Evolutionary conservation across 805 yeast species (phyloP).

Genomic region (Millerozyma miso): DNA sequence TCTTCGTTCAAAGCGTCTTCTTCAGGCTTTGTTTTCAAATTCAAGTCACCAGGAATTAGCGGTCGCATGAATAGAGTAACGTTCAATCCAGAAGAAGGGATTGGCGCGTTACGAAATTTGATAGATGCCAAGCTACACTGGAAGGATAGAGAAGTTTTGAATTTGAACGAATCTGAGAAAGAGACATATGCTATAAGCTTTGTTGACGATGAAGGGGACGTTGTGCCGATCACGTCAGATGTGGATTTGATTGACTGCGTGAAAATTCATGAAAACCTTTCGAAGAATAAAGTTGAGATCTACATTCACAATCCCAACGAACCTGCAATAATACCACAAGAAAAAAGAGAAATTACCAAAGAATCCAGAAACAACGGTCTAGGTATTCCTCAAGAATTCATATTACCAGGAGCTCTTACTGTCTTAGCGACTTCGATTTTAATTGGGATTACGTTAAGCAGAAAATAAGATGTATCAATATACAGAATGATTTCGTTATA

Average conservation of each 20-base stretch:
- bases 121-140: constrained; percentile 40
- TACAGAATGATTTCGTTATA: neutral
- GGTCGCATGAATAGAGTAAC: constrained; percentile 74
- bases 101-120: constrained; percentile 42
- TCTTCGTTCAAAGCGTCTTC: neutral
- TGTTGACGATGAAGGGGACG: constrained; percentile 79
- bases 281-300: constrained; percentile 63
- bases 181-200: constrained; percentile 65
- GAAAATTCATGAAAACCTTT: constrained; percentile 44
- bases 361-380: constrained; percentile 7
- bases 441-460: constrained; percentile 51
- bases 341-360: constrained; percentile 13
- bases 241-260: constrained; percentile 73
- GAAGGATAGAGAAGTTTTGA: constrained; percentile 32
- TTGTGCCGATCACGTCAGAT: constrained; percentile 71
- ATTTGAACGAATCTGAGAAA: constrained; percentile 8
- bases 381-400: constrained; percentile 56
- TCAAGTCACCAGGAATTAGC: constrained; percentile 59
- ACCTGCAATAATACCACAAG: constrained; percentile 19
- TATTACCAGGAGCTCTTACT: constrained; percentile 62
- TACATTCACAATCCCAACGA: constrained; percentile 66
- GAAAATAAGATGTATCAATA: constrained; percentile 22
- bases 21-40: constrained; percentile 47
- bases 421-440: constrained; percentile 57
- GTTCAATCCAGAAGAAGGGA: constrained; percentile 53